Evolutionary conservation across 495 filamentous ascomycete species (phyloP).

Genomic region (Daldinia decipiens): DNA sequence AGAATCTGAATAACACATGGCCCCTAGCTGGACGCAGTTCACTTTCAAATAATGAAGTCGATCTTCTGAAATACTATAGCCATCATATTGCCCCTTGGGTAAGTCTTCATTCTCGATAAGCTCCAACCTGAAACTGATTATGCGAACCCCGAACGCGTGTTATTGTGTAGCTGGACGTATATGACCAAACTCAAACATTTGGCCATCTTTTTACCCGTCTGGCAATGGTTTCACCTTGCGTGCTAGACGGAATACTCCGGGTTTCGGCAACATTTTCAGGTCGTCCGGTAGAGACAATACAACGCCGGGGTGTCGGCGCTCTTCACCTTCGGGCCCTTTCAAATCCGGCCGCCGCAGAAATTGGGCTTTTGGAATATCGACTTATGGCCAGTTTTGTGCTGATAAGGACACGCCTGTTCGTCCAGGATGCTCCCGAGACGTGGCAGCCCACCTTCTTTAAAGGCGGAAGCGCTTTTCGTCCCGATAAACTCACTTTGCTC

Average conservation of each 20-base stretch:
- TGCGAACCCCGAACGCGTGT: not conserved
- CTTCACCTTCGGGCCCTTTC: not conserved
- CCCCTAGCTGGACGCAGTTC: not conserved
- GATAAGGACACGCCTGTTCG: not conserved
- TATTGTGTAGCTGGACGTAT: not conserved
- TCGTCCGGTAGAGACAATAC: not conserved
- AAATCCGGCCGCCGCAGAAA: not conserved
- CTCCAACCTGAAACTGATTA: not conserved
- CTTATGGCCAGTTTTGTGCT: not conserved
- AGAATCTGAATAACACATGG: not conserved
- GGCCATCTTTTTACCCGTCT: not conserved
- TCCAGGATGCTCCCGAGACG: not conserved
- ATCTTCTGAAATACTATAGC: constrained; percentile 1
- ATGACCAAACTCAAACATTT: not conserved
- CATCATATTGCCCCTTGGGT: constrained; percentile 1
- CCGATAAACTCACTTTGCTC: not conserved
- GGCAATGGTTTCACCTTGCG: not conserved
- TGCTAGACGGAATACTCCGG: not conserved
- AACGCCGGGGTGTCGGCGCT: not conserved
- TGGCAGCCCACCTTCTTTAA: constrained; percentile 1
- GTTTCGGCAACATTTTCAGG: not conserved
- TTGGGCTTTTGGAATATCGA: not conserved
- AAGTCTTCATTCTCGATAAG: not conserved
- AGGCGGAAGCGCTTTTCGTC: not conserved
- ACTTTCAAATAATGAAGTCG: not conserved